A percentile compares a stretch with the other conserved stretches of the same genome.
Evolutionary conservation across 2,329 filamentous ascomycete genomes (phyloP).

Genomic region (Ascochyta viciae-villosae): DNA sequence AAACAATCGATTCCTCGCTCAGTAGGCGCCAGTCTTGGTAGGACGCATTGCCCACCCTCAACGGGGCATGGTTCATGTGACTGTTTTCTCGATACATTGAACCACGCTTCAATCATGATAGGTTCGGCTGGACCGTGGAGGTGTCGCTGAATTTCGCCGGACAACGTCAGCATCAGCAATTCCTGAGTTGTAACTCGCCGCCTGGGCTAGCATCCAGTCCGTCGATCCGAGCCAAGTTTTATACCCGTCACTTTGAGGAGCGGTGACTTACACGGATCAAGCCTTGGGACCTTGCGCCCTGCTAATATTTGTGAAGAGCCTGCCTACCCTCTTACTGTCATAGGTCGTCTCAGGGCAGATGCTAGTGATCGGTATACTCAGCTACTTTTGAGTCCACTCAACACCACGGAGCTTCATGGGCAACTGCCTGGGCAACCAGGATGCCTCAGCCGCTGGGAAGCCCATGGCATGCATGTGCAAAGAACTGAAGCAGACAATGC

Average conservation of each 20-base stretch:
- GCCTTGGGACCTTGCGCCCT: background rate
- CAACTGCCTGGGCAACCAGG: background rate
- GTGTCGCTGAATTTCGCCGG: background rate
- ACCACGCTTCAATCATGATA: background rate
- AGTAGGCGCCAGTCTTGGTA: background rate
- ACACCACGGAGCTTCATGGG: background rate
- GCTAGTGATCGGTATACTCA: background rate
- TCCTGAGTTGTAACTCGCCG: background rate
- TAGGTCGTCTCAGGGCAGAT: background rate
- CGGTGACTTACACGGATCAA: background rate
- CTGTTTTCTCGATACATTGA: background rate
- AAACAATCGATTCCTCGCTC: background rate
- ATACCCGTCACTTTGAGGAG: background rate
- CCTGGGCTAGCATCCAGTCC: background rate
- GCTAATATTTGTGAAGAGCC: background rate
- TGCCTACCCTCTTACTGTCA: background rate
- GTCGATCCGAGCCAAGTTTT: background rate
- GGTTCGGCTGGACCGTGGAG: background rate
- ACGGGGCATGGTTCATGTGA: background rate
- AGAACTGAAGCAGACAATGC: background rate
- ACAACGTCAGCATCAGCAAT: background rate
- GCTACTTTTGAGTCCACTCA: background rate
- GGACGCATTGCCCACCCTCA: background rate
- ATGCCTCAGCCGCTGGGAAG: background rate
- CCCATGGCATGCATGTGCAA: background rate